phyloP scores from a whole-genome alignment of 2,329 filamentous ascomycete species.

The Fusarium sp. region DNA sequence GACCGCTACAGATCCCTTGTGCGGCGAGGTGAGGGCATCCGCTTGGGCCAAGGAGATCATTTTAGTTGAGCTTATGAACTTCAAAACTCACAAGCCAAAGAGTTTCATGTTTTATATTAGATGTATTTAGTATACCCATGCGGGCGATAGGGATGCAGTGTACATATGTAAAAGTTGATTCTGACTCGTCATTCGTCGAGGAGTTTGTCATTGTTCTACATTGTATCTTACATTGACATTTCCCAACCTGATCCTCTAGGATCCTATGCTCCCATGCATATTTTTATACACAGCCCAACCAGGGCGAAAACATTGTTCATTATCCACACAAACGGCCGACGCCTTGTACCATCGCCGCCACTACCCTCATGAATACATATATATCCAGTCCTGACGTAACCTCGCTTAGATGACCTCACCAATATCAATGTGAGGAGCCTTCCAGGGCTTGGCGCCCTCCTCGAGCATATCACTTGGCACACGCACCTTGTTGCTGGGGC shows the following conservation, averaged over 20 bases:
- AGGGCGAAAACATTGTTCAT: slow-evolving; percentile 42
- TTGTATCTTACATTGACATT: slow-evolving; percentile 52
- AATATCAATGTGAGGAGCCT: slow-evolving; percentile 73
- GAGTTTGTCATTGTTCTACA: slow-evolving; percentile 51
- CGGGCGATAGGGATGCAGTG: slow-evolving; percentile 12
- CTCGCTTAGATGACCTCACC: slow-evolving; percentile 69
- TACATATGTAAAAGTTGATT: slow-evolving; percentile 36
- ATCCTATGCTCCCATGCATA: slow-evolving; percentile 42
- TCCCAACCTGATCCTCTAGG: slow-evolving; percentile 35
- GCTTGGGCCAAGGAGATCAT: slow-evolving; percentile 70
- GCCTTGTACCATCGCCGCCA: slow-evolving; percentile 29
- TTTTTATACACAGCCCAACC: slow-evolving; percentile 47
- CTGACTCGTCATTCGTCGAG: slow-evolving; percentile 39
- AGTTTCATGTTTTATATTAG: slow-evolving; percentile 5
- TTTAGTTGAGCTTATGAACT: slow-evolving; percentile 57
- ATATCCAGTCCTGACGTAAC: slow-evolving; percentile 22
- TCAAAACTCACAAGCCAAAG: slow-evolving; percentile 8
- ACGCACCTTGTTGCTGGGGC: slow-evolving; percentile 70
- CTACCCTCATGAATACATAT: slow-evolving; percentile 30
- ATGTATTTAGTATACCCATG: slow-evolving; percentile 35
- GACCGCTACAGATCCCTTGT: slow-evolving; percentile 58
- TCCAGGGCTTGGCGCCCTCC: slow-evolving; percentile 69
- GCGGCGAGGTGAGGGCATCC: slow-evolving; percentile 61
- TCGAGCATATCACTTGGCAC: slow-evolving; percentile 76
- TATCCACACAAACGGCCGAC: slow-evolving; percentile 39